Conservation (phyloP, 768 basidiomycete genomes). For the Lentinus brumalis region DNA sequence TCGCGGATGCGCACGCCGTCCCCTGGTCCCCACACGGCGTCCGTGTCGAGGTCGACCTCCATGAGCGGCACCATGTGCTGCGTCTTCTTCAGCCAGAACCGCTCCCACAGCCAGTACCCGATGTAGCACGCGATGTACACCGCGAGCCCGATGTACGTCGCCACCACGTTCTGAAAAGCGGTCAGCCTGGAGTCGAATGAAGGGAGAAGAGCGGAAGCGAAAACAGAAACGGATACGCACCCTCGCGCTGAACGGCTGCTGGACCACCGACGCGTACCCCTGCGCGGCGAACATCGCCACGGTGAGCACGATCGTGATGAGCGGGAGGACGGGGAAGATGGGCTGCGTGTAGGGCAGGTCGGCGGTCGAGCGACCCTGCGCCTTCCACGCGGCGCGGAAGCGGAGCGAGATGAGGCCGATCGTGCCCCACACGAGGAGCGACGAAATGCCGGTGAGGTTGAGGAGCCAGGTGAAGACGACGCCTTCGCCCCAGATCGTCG, state of each 20-base stretch:
- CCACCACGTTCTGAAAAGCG: constrained; percentile 53
- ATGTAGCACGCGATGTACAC: constrained; percentile 48
- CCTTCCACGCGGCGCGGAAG: constrained; percentile 62
- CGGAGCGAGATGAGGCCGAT: constrained; percentile 58
- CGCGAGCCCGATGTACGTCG: constrained; percentile 55
- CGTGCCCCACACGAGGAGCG: constrained; percentile 67
- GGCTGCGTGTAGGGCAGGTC: constrained; percentile 65
- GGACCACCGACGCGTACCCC: constrained; percentile 50
- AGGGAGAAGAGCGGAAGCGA: not conserved
- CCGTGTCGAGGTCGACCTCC: constrained; percentile 53
- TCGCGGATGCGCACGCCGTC: constrained; percentile 41
- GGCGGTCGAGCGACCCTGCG: constrained; percentile 49
- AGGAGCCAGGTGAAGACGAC: constrained; percentile 61
- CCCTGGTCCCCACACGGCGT: constrained; percentile 54
- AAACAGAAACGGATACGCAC: constrained; percentile 37
- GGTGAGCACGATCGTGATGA: constrained; percentile 51
- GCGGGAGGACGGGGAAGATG: constrained; percentile 53
- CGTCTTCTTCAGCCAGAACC: constrained; percentile 30
- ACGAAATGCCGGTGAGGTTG: constrained; percentile 66
- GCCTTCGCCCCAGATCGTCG: constrained; percentile 60
- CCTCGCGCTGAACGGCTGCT: constrained; percentile 45
- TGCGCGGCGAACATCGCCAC: constrained; percentile 56
- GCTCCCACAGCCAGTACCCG: constrained; percentile 46
- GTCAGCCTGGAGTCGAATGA: too few relatives aligned
- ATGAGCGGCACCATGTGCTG: constrained; percentile 43